Evolutionary conservation across 1,284 basidiomycete genomes (phyloP), one percentile per base, ranked within the genome.

Genomic region (Schizopora paradoxa): DNA sequence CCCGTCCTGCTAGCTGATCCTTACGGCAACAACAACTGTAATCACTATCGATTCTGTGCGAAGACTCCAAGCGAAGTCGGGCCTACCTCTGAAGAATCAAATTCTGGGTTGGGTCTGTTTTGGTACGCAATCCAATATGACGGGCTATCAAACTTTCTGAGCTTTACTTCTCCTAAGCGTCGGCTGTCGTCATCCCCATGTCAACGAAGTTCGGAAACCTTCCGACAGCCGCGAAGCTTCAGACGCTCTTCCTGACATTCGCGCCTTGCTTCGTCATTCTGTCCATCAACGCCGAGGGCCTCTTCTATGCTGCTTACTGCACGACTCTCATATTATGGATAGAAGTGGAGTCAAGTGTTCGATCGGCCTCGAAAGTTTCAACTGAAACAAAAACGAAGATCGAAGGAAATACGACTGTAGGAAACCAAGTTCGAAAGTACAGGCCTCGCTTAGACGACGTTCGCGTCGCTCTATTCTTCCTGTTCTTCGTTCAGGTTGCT

Each of bases 401-500:
- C 37, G 34, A 23, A 41, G 39, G 33, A 47, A 16, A 47, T 54
- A 19, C 16, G 44, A n/a, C 13, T 38, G 27, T 28, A 33, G n/a
- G 25, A 28, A 22, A 23, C 16, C 6, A 29, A 36, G 19, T 45
- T 49, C 42, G 50, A 51, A 14, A 56, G 10, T 79, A 83, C 54
- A 59, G 62, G 4, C 79, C 85, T 52, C 69, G 67, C 39, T 60
- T 65, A 23, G 80, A 82, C 32, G 86, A 91, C 54, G 62, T 91
- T 8, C 66, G 89, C 25, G 79, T 89, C 42, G 87, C 85, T 0
- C 52, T 92, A 18, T 87, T 90, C 61, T 93, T 91, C 66, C 65
- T 94, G 49, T 87, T 91, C 62, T 89, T 92, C 57, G 81, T 92
- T 3, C 90, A 94, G 57, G 76, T 90, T 39, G 90, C 83, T 3